Conservation (phyloP, 352 stramenopile species). For the Blastocystis sp. region DNA sequence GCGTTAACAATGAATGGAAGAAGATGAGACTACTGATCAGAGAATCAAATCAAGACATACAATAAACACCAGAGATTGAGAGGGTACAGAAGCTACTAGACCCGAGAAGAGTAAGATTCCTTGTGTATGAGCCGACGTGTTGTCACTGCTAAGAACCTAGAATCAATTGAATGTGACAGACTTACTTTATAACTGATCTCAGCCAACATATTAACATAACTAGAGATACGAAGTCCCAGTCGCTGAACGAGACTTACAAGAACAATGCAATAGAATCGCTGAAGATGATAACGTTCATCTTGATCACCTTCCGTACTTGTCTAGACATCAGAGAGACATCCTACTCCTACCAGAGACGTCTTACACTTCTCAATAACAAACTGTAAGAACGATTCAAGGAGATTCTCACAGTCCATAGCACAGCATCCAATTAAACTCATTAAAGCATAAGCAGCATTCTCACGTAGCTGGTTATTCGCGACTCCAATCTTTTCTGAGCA, state of each 20-base stretch:
- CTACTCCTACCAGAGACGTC: neutral
- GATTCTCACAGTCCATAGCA: neutral
- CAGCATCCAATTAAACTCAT: constrained; percentile 45
- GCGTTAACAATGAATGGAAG: constrained; percentile 16
- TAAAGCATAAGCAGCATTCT: constrained; percentile 40
- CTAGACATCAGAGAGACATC: neutral
- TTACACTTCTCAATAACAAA: constrained; percentile 15
- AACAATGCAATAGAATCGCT: constrained; percentile 57
- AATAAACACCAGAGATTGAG: neutral
- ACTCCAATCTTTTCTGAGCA: constrained; percentile 8
- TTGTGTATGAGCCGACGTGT: constrained; percentile 26
- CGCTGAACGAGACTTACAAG: constrained; percentile 27
- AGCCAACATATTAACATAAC: neutral
- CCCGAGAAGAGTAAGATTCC: constrained; percentile 23
- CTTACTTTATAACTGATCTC: neutral
- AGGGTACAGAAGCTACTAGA: neutral
- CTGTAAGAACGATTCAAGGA: neutral
- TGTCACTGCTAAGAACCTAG: constrained; percentile 45
- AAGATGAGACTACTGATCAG: neutral
- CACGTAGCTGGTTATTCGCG: constrained; percentile 41
- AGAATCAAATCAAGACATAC: neutral
- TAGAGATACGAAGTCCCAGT: neutral
- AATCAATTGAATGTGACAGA: neutral
- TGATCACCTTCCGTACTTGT: neutral
- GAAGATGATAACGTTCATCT: constrained; percentile 4